Evolutionary conservation across 2,329 filamentous ascomycete species (phyloP).

Genomic region (Ophiostoma sp.): DNA sequence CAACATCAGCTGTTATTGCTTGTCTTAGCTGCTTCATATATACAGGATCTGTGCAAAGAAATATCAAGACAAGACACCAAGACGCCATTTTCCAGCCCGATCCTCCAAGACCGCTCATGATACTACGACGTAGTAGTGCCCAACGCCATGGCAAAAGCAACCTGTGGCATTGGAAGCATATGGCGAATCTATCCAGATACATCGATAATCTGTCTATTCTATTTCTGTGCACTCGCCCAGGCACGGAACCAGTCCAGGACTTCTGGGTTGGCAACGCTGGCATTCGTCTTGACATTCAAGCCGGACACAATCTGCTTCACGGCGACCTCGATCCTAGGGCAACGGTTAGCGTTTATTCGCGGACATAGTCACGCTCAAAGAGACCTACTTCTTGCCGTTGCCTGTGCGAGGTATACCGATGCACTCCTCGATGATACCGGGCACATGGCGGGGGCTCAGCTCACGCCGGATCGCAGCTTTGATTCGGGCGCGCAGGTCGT

Average conservation of each 20-base stretch:
- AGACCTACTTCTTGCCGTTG: constrained; percentile 89
- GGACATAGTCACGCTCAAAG: no score
- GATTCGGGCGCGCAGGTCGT: constrained; percentile 58
- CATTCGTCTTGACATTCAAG: constrained; percentile 77
- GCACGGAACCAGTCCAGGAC: constrained; percentile 81
- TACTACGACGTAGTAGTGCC: no score
- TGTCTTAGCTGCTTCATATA: not conserved
- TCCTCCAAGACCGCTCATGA: no score
- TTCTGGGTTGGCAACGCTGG: constrained; percentile 86
- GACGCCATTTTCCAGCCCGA: no score
- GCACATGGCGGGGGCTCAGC: constrained; percentile 84
- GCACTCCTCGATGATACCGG: constrained; percentile 73
- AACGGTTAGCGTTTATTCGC: constrained; percentile 1
- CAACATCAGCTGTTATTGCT: not conserved
- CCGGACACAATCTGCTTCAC: constrained; percentile 96
- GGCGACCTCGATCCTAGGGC: constrained; percentile 73
- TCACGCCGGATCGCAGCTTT: constrained; percentile 66
- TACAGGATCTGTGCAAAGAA: not conserved
- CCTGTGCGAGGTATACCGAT: constrained; percentile 82
- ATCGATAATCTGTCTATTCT: not conserved
- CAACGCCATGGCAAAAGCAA: no score
- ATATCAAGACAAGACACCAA: no score
- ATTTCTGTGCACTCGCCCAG: constrained; percentile 58
- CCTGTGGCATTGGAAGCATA: not conserved
- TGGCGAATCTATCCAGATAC: not conserved